These are phyloP conservation scores for Spergularia azorica DNA, from an alignment of 179 eudicot genomes.

Conservation along the genomic window DNA sequence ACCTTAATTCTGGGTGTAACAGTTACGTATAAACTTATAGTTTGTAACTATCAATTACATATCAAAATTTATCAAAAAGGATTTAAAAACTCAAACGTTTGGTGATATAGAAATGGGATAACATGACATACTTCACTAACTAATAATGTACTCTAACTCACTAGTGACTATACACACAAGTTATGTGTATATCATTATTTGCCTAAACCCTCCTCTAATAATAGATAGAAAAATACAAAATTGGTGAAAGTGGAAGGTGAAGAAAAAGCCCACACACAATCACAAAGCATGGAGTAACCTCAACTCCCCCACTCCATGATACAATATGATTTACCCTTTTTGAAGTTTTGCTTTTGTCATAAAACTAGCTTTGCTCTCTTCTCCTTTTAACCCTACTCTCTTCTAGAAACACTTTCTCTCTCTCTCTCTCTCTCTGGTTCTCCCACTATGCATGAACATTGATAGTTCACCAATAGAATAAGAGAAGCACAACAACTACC, in stretches of 20 bases:
- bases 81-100: too few species aligned
- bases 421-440: conserved; percentile 13
- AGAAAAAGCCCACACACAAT: conserved; percentile 40
- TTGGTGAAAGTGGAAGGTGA: conserved; percentile 65
- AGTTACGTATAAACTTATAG: too few species aligned
- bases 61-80: too few species aligned
- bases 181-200: too few species aligned
- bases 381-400: conserved; percentile 39
- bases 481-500: conserved; percentile 43
- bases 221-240: not conserved
- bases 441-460: conserved; percentile 28
- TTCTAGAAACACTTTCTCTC: conserved; percentile 32
- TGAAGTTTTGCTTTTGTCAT: conserved; percentile 21
- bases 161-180: too few species aligned
- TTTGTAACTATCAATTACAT: too few species aligned
- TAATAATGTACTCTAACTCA: too few species aligned
- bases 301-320: not conserved
- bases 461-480: conserved; percentile 41
- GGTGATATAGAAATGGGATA: too few species aligned
- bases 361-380: conserved; percentile 28
- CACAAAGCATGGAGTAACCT: conserved; percentile 13
- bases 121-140: too few species aligned
- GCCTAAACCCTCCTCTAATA: too few species aligned
- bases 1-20: too few species aligned
- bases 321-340: conserved; percentile 3